Conservation (phyloP, 352 stramenopile species). For the Pythium diclinum region DNA sequence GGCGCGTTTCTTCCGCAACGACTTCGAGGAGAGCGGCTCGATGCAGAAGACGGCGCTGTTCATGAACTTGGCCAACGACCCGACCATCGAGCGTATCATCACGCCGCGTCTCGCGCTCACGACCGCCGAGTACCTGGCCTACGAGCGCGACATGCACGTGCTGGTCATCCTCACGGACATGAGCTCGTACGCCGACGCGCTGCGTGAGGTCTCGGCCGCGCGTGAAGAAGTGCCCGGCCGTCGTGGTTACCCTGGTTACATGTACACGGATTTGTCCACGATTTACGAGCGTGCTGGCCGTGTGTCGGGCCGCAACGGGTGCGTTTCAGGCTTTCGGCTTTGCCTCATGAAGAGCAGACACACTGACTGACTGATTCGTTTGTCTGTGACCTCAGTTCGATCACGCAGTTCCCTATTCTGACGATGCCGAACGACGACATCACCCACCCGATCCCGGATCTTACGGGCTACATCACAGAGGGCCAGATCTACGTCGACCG, state of each 20-base stretch:
- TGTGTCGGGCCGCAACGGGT: conserved; percentile 95
- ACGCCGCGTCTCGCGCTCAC: conserved; percentile 98
- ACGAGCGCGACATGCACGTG: conserved; percentile 99
- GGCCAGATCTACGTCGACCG: conserved; percentile 98
- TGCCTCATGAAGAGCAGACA: not conserved
- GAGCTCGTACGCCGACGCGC: conserved; percentile 97
- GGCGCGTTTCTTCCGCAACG: conserved; percentile 94
- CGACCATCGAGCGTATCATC: conserved; percentile 99
- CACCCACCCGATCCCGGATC: conserved; percentile 99
- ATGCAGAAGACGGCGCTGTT: conserved; percentile 99
- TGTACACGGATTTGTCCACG: conserved; percentile 99
- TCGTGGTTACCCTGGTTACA: conserved; percentile 99
- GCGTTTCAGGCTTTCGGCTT: not conserved
- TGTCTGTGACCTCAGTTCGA: conserved; percentile 60
- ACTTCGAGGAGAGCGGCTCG: conserved; percentile 97
- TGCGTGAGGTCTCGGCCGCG: conserved; percentile 95
- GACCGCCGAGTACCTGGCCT: conserved; percentile 98
- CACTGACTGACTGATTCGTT: not conserved
- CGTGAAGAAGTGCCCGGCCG: conserved; percentile 96
- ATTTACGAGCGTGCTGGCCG: conserved; percentile 98
- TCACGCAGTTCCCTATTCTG: conserved; percentile 99
- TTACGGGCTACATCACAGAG: conserved; percentile 99
- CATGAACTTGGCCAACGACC: conserved; percentile 99
- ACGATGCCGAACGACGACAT: conserved; percentile 99
- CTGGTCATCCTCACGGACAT: conserved; percentile 99